Evolutionary conservation across 768 basidiomycete genomes (phyloP).

Genomic region (Tulasnella sp.): DNA sequence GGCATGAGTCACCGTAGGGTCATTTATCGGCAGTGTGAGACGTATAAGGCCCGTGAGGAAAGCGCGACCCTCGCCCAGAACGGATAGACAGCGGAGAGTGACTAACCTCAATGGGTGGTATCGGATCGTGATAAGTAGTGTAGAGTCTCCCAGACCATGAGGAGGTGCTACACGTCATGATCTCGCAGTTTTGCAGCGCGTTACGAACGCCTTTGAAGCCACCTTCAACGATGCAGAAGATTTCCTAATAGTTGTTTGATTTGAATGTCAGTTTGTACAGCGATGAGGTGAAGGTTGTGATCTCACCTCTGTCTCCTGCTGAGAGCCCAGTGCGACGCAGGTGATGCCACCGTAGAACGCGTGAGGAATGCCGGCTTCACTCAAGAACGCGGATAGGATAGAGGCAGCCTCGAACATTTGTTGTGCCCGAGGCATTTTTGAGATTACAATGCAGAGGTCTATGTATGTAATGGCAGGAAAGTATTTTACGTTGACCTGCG

Average conservation of each 20-base stretch:
- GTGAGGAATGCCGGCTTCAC: constrained; percentile 49
- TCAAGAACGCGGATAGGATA: constrained; percentile 58
- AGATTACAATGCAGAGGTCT: constrained; percentile 32
- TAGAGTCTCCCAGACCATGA: constrained; percentile 83
- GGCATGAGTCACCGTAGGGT: background rate
- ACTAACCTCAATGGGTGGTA: constrained; percentile 66
- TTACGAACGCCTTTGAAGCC: constrained; percentile 76
- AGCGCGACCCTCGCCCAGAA: background rate
- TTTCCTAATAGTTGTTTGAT: constrained; percentile 45
- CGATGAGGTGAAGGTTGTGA: background rate
- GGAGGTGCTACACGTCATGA: constrained; percentile 56
- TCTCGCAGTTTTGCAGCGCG: constrained; percentile 50
- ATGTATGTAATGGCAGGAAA: constrained; percentile 25
- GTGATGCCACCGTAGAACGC: constrained; percentile 72
- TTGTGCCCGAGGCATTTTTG: constrained; percentile 54
- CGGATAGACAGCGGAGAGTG: background rate
- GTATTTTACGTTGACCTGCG: constrained; percentile 25
- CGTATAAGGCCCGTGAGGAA: background rate
- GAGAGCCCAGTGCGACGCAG: constrained; percentile 56
- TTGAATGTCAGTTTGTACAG: background rate
- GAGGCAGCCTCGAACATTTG: constrained; percentile 68
- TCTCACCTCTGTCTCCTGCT: constrained; percentile 52
- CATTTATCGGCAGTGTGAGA: background rate
- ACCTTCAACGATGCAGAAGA: constrained; percentile 73
- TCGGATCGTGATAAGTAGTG: constrained; percentile 59